A percentile compares a stretch with the other conserved stretches of the same genome.
phyloP scores from a whole-genome alignment of 2,329 filamentous ascomycete species.

The Arthrinium phaeospermum region DNA sequence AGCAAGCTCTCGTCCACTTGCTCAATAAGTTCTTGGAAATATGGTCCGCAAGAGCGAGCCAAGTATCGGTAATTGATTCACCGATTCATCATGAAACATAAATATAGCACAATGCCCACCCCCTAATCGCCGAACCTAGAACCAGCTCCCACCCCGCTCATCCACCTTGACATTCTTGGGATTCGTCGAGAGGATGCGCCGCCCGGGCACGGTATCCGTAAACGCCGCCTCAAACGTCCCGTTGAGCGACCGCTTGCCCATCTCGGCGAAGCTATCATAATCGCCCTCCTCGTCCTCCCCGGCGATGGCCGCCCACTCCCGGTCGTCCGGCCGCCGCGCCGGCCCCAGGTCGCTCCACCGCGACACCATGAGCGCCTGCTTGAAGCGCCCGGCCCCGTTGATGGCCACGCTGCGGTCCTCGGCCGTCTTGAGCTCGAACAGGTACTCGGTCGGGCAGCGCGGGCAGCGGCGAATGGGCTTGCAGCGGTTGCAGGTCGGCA shows the following conservation, averaged over 20 bases:
- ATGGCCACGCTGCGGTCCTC: slow-evolving; percentile 8
- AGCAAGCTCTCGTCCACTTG: too few relatives aligned
- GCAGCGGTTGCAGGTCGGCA: slow-evolving; percentile 8
- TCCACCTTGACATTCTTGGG: not conserved
- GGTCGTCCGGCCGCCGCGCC: not conserved
- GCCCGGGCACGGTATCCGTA: slow-evolving; percentile 3
- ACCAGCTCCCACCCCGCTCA: not conserved
- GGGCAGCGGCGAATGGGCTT: slow-evolving; percentile 9
- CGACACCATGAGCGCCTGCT: slow-evolving; percentile 8
- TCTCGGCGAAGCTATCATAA: slow-evolving; percentile 9
- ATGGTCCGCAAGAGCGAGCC: too few relatives aligned
- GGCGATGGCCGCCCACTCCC: slow-evolving; percentile 5
- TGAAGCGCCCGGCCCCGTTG: slow-evolving; percentile 13
- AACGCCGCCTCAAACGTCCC: slow-evolving; percentile 11
- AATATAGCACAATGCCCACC: not conserved
- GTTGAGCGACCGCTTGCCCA: slow-evolving; percentile 17
- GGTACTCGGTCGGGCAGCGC: slow-evolving; percentile 15
- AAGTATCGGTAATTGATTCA: not conserved
- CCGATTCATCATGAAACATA: not conserved
- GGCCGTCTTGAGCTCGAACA: slow-evolving; percentile 19
- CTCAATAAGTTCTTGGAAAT: too few relatives aligned
- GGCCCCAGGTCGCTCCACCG: slow-evolving; percentile 18
- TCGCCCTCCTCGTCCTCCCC: not conserved
- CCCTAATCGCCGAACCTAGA: not conserved
- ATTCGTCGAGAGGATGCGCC: slow-evolving; percentile 3